Conservation (phyloP, 768 basidiomycete species). For the Kockovaella imperatae region DNA sequence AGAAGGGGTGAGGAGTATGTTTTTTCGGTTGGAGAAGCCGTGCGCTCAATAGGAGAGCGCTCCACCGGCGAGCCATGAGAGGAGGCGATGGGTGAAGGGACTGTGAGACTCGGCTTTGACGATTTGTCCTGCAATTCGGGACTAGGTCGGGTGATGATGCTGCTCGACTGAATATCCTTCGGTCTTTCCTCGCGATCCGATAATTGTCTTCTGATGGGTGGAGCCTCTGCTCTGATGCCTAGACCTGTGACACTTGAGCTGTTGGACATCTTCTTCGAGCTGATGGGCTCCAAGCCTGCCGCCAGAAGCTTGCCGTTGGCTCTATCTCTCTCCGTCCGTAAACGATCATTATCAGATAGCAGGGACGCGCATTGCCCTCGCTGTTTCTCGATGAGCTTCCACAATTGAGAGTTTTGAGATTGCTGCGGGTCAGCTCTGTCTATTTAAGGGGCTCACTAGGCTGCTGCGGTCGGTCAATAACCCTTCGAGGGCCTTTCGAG, state of each 20-base stretch:
- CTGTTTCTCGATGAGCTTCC: constrained; percentile 93
- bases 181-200: constrained; percentile 31
- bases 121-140: not conserved
- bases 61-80: not conserved
- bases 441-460: constrained; percentile 45
- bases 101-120: constrained; percentile 3
- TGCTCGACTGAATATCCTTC: not conserved
- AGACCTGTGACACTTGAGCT: constrained; percentile 25
- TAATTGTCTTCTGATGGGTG: constrained; percentile 26
- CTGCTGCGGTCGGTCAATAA: constrained; percentile 71
- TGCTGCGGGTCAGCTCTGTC: constrained; percentile 32
- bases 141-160: not conserved
- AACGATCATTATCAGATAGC: constrained; percentile 75
- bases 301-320: constrained; percentile 42
- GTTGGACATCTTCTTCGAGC: constrained; percentile 17
- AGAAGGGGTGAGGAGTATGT: constrained; percentile 12
- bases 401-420: constrained; percentile 78
- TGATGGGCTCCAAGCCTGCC: constrained; percentile 21
- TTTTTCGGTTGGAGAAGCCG: constrained; percentile 6
- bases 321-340: constrained; percentile 69
- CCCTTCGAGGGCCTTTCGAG: constrained; percentile 59
- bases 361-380: constrained; percentile 69
- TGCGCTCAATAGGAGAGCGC: constrained; percentile 5
- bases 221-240: constrained; percentile 16
- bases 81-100: constrained; percentile 1